Evolutionary conservation across 2,329 filamentous ascomycete species (phyloP).

Genomic region (Macroventuria anomochaeta): DNA sequence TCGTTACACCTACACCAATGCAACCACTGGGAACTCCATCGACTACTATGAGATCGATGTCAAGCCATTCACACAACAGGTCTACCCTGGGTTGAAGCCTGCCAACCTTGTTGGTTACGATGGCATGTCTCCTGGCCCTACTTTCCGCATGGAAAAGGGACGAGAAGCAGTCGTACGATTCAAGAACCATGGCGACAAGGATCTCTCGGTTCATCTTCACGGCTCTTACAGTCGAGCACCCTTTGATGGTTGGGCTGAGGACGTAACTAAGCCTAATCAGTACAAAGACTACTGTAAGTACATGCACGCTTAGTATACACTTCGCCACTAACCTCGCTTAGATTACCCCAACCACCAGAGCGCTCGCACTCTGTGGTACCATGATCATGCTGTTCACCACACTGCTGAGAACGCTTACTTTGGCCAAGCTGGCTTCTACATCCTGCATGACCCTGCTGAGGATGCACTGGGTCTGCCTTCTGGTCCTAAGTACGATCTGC

Average conservation of each 20-base stretch:
- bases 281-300: slow-evolving; percentile 55
- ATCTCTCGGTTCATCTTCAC: slow-evolving; percentile 63
- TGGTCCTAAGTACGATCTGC: slow-evolving; percentile 60
- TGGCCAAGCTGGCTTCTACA: slow-evolving; percentile 65
- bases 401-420: slow-evolving; percentile 66
- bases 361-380: slow-evolving; percentile 64
- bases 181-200: slow-evolving; percentile 57
- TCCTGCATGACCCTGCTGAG: slow-evolving; percentile 61
- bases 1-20: slow-evolving; percentile 32
- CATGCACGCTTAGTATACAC: background rate
- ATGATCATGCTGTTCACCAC: slow-evolving; percentile 51
- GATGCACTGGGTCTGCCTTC: slow-evolving; percentile 58
- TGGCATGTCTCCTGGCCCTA: slow-evolving; percentile 63
- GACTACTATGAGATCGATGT: slow-evolving; percentile 58
- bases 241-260: slow-evolving; percentile 64
- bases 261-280: slow-evolving; percentile 58
- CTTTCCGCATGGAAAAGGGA: slow-evolving; percentile 57
- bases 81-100: slow-evolving; percentile 52
- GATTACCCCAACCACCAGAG: slow-evolving; percentile 64
- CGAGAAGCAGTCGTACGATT: slow-evolving; percentile 62
- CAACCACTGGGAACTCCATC: slow-evolving; percentile 48
- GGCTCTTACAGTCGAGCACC: slow-evolving; percentile 58
- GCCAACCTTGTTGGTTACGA: slow-evolving; percentile 60
- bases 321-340: slow-evolving; percentile 14
- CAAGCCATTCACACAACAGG: slow-evolving; percentile 51